A percentile compares a stretch with the other conserved stretches of the same genome.
These are phyloP conservation scores for Eucalyptus sideroxylon DNA, from an alignment of 345 rosid genomes.

Conservation along the genomic window DNA sequence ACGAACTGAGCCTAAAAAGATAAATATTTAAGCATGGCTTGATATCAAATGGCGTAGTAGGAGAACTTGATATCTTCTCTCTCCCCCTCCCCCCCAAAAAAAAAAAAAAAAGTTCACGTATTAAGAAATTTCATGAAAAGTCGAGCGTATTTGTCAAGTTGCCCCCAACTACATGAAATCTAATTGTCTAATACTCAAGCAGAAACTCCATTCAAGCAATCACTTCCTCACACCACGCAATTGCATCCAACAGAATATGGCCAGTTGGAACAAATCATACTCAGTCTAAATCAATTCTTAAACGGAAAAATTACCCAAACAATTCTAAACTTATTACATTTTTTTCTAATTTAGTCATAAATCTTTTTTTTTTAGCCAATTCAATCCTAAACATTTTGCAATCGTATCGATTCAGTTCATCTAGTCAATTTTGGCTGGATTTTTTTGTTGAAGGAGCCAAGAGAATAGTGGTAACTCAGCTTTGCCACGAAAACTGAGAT, in stretches of 20 bases:
- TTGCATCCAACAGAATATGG: neutral
- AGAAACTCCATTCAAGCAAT: neutral
- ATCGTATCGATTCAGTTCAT: too few species aligned
- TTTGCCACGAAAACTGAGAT: neutral
- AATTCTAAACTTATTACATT: too few species aligned
- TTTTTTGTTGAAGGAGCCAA: too few species aligned
- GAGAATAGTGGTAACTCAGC: neutral
- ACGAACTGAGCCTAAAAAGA: too few species aligned
- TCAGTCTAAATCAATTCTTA: neutral
- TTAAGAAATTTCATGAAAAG: too few species aligned
- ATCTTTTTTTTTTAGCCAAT: too few species aligned
- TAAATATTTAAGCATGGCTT: too few species aligned
- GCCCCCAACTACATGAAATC: neutral
- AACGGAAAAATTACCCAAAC: too few species aligned
- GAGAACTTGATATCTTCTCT: neutral
- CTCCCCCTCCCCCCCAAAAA: neutral
- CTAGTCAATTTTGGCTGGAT: too few species aligned
- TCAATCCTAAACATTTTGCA: too few species aligned
- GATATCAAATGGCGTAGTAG: neutral
- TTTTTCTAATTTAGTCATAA: too few species aligned
- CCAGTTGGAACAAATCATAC: neutral
- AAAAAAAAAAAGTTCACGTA: too few species aligned
- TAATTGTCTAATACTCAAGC: neutral
- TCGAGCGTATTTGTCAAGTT: neutral
- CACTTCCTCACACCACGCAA: neutral